A percentile compares a stretch with the other conserved stretches of the same genome.
These are phyloP conservation scores for Diplodia corticola DNA, from an alignment of 2,329 filamentous ascomycete genomes.

Conservation along the genomic window DNA sequence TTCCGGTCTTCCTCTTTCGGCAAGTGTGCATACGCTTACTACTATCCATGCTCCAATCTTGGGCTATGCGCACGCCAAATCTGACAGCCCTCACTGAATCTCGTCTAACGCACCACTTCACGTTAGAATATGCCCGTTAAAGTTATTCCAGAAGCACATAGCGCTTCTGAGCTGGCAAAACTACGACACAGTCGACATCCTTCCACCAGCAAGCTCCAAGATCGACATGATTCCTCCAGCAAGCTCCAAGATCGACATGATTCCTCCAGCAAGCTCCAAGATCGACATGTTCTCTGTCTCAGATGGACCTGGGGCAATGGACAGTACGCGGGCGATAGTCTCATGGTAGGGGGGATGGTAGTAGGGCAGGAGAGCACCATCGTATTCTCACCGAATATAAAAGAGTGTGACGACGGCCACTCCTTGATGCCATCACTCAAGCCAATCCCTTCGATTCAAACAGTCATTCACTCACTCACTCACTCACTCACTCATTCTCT, in stretches of 20 bases:
- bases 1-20: not conserved
- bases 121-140: not conserved
- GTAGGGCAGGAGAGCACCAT: not conserved
- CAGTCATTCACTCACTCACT: not conserved
- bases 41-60: not conserved
- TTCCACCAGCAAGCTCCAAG: no score
- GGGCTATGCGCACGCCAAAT: not conserved
- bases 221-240: no score
- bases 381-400: not conserved
- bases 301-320: not conserved
- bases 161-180: not conserved
- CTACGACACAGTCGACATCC: not conserved
- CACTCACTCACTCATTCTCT: not conserved
- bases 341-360: not conserved
- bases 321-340: not conserved
- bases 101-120: not conserved
- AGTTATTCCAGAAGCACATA: not conserved
- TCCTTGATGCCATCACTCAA: not conserved
- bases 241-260: no score
- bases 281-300: not conserved
- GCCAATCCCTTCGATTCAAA: not conserved
- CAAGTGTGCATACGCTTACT: not conserved
- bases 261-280: not conserved
- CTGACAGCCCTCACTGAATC: not conserved
- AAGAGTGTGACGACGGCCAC: not conserved